Evolutionary conservation across 306 rosid genomes (phyloP).

Genomic region (Acacia confusa): DNA sequence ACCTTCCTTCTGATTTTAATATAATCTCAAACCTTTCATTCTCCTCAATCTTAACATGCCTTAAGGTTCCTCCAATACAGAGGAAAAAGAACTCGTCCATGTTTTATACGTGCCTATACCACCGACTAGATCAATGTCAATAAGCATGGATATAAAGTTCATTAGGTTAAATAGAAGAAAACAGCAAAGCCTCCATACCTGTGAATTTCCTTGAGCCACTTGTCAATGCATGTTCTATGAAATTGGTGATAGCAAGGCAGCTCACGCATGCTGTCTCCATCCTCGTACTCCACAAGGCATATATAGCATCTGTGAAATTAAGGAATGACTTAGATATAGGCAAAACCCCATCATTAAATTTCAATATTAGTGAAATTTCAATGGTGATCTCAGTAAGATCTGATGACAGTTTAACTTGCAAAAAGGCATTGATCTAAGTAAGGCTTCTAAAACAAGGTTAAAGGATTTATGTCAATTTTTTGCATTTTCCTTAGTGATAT

Average conservation of each 20-base stretch:
- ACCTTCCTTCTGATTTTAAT: not conserved
- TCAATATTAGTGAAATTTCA: not conserved
- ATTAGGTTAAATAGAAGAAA: not conserved
- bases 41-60: not conserved
- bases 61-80: not conserved
- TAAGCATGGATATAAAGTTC: not conserved
- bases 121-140: not conserved
- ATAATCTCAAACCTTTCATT: not conserved
- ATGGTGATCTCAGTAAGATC: not conserved
- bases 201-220: slow-evolving; percentile 98
- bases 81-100: not conserved
- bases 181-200: slow-evolving; percentile 49
- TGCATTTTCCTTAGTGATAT: not conserved
- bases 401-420: not conserved
- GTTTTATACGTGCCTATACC: not conserved
- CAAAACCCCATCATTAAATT: not conserved
- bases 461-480: not conserved
- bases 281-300: slow-evolving; percentile 99
- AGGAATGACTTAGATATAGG: not conserved
- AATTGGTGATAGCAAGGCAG: slow-evolving; percentile 94
- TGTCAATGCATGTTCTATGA: slow-evolving; percentile 87
- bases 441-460: not conserved
- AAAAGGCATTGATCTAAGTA: not conserved
- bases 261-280: slow-evolving; percentile 82
- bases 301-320: slow-evolving; percentile 74